Evolutionary conservation across 1,284 basidiomycete species (phyloP).

Genomic region (Ceratobasidium sp.): DNA sequence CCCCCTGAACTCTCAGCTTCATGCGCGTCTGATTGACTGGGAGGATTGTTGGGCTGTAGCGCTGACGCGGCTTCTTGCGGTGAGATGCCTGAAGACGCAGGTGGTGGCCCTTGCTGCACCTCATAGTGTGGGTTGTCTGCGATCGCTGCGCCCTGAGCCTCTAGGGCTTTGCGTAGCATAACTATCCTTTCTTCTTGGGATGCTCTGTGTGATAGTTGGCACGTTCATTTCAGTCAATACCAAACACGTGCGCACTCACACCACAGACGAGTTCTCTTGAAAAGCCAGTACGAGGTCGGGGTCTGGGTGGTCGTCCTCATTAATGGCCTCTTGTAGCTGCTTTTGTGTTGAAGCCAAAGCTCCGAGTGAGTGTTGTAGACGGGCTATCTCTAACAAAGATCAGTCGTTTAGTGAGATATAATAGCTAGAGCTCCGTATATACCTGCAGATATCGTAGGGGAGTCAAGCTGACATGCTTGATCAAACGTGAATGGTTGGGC

Average conservation of each 20-base stretch:
- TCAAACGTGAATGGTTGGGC: constrained; percentile 43
- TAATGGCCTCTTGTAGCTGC: constrained; percentile 35
- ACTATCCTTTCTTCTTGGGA: constrained; percentile 43
- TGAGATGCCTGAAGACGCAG: background rate
- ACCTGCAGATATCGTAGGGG: constrained; percentile 41
- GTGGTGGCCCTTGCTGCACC: background rate
- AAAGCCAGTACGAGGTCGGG: constrained; percentile 35
- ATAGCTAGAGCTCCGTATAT: background rate
- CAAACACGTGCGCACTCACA: constrained; percentile 15
- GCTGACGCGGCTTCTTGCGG: constrained; percentile 29
- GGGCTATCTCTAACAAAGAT: constrained; percentile 38
- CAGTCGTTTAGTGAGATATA: background rate
- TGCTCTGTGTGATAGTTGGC: constrained; percentile 17
- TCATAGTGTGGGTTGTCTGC: constrained; percentile 41
- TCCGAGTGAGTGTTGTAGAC: constrained; percentile 41
- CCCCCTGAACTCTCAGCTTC: constrained; percentile 14
- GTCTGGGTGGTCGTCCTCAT: constrained; percentile 23
- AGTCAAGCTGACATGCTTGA: constrained; percentile 39
- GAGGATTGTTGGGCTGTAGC: background rate
- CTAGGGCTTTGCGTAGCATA: constrained; percentile 42
- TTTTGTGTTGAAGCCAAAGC: constrained; percentile 37
- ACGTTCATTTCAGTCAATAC: background rate
- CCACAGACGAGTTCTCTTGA: constrained; percentile 38
- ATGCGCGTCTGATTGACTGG: background rate
- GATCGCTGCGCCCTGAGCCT: constrained; percentile 41